These are phyloP conservation scores for Lachnum nothofagi DNA, from an alignment of 2,329 filamentous ascomycete species.

Conservation along the genomic window DNA sequence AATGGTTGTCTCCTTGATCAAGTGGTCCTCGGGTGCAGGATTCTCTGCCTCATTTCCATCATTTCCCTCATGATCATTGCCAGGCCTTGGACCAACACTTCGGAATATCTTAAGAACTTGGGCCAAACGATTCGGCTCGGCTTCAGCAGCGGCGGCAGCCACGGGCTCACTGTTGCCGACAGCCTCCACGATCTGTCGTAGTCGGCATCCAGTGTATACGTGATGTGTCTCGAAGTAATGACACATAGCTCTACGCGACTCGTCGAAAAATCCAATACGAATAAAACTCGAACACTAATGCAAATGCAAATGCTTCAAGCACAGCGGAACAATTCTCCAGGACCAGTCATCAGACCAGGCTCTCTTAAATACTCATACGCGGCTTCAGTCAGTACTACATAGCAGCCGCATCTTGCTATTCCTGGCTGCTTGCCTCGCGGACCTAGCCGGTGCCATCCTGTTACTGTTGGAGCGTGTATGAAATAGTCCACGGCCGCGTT, in stretches of 20 bases:
- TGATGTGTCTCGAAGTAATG: constrained; percentile 1
- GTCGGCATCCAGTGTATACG: neutral
- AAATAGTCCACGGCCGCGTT: neutral
- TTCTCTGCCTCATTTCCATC: too few species aligned
- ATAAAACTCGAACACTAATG: neutral
- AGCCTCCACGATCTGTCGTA: too few species aligned
- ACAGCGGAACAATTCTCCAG: neutral
- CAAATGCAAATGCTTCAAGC: neutral
- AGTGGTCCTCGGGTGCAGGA: too few species aligned
- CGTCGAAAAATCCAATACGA: neutral
- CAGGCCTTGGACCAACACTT: too few species aligned
- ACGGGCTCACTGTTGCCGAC: too few species aligned
- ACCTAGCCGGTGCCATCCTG: neutral
- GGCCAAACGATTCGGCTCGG: too few species aligned
- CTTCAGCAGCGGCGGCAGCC: too few species aligned
- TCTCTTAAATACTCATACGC: neutral
- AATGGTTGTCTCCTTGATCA: too few species aligned
- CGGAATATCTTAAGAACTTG: too few species aligned
- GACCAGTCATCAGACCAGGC: neutral
- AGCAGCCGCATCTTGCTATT: neutral
- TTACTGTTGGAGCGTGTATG: neutral
- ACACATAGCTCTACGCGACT: constrained; percentile 1
- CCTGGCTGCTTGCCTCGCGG: neutral
- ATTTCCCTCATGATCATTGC: too few species aligned
- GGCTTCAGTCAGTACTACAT: neutral